Conservation (phyloP, 2,329 filamentous ascomycete species). For the Phialophora verrucosa region DNA sequence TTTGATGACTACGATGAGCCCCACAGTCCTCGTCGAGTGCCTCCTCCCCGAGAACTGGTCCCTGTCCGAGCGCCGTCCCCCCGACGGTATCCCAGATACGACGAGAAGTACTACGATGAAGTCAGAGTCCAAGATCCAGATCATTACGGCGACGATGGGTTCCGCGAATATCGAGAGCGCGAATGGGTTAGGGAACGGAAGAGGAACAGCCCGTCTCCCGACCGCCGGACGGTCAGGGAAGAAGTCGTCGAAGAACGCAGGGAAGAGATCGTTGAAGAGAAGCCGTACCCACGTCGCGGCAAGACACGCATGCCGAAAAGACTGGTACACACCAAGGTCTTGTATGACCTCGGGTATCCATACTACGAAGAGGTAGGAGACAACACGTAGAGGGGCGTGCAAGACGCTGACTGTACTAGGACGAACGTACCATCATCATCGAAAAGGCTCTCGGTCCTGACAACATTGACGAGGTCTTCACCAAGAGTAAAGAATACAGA, state of each 20-base stretch:
- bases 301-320: constrained; percentile 86
- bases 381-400: neutral
- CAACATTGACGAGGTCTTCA: constrained; percentile 89
- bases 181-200: constrained; percentile 58
- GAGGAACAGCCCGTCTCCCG: constrained; percentile 40
- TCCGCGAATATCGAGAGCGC: constrained; percentile 68
- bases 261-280: constrained; percentile 55
- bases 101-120: constrained; percentile 67
- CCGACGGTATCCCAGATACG: constrained; percentile 59
- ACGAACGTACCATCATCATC: constrained; percentile 74
- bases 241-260: constrained; percentile 44
- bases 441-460: constrained; percentile 84
- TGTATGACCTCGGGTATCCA: constrained; percentile 84
- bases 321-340: constrained; percentile 77
- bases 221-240: constrained; percentile 37
- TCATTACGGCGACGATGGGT: constrained; percentile 74
- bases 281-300: constrained; percentile 75
- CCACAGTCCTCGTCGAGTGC: constrained; percentile 46
- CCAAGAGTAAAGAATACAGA: constrained; percentile 76
- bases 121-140: constrained; percentile 71
- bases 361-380: constrained; percentile 78
- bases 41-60: constrained; percentile 62
- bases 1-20: constrained; percentile 49
- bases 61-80: constrained; percentile 70
- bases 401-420: constrained; percentile 57